These are phyloP conservation scores for Nematodospora anomalae DNA, from an alignment of 1,139 yeast species.

Conservation along the genomic window DNA sequence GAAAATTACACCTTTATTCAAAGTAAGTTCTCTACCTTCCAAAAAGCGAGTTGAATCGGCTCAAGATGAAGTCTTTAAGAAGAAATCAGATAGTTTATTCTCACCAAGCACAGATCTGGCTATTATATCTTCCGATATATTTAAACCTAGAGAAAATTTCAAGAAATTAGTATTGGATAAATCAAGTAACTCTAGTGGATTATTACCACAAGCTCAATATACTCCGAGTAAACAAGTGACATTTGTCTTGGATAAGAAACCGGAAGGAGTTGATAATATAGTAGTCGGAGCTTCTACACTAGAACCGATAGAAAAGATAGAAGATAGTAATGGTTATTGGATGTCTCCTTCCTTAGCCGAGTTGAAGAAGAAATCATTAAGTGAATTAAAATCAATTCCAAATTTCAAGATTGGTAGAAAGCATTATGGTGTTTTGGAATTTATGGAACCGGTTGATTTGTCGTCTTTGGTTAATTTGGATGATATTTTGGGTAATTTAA, in stretches of 20 bases:
- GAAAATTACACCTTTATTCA: constrained; percentile 48
- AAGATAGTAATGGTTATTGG: constrained; percentile 73
- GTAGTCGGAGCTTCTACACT: constrained; percentile 15
- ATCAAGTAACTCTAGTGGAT: constrained; percentile 19
- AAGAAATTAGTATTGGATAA: constrained; percentile 59
- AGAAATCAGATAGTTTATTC: constrained; percentile 21
- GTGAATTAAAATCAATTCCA: constrained; percentile 63
- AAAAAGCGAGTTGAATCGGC: constrained; percentile 16
- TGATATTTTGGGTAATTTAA: constrained; percentile 63
- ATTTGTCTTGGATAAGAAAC: constrained; percentile 26
- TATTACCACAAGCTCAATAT: constrained; percentile 12
- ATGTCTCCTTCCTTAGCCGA: constrained; percentile 73
- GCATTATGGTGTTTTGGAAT: constrained; percentile 75
- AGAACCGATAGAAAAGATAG: constrained; percentile 12
- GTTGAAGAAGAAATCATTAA: constrained; percentile 56
- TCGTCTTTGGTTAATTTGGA: constrained; percentile 60
- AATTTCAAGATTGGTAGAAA: constrained; percentile 78
- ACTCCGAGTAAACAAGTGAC: constrained; percentile 34
- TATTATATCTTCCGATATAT: constrained; percentile 69
- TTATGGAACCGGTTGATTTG: constrained; percentile 79
- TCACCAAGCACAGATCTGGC: constrained; percentile 58
- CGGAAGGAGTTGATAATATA: background rate
- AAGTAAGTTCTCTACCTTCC: constrained; percentile 21
- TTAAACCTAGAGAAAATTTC: constrained; percentile 61
- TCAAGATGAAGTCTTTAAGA: constrained; percentile 17